These are phyloP conservation scores for Boletus rubropictus DNA, from an alignment of 768 basidiomycete genomes.

Conservation along the genomic window DNA sequence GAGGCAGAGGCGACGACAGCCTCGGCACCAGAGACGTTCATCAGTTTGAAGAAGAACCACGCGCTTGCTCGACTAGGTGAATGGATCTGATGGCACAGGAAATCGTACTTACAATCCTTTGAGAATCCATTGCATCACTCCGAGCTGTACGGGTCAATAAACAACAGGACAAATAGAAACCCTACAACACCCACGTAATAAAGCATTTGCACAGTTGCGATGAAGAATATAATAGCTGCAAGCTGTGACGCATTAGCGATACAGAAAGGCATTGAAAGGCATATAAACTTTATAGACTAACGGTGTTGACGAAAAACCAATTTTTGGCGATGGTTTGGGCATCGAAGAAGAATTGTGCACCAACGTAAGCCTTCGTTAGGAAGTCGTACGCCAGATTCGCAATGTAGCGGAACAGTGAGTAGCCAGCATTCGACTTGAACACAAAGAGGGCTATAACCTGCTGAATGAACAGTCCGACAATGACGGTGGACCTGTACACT, in stretches of 20 bases:
- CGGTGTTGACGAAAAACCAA: constrained; percentile 84
- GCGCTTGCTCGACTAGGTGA: constrained; percentile 42
- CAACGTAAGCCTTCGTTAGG: constrained; percentile 58
- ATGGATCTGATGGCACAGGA: neutral
- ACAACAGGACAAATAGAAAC: neutral
- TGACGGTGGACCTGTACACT: constrained; percentile 65
- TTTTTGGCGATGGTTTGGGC: constrained; percentile 54
- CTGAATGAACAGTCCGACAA: constrained; percentile 81
- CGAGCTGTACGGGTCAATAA: constrained; percentile 37
- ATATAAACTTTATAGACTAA: constrained; percentile 29
- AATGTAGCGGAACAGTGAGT: constrained; percentile 78
- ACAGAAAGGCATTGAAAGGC: constrained; percentile 7
- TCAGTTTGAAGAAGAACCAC: constrained; percentile 89
- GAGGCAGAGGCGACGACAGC: constrained; percentile 90
- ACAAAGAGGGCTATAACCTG: constrained; percentile 87
- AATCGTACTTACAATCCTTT: constrained; percentile 58
- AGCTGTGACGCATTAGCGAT: constrained; percentile 39
- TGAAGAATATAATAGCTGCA: constrained; percentile 84
- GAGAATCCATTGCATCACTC: constrained; percentile 93
- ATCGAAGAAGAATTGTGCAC: constrained; percentile 82
- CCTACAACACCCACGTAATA: constrained; percentile 49
- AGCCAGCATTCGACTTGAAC: constrained; percentile 78
- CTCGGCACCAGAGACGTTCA: constrained; percentile 92
- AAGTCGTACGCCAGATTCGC: constrained; percentile 79
- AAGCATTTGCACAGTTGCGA: constrained; percentile 88